Evolutionary conservation across 163 green algal genomes (phyloP).

Genomic region (Prototheca cutis): DNA sequence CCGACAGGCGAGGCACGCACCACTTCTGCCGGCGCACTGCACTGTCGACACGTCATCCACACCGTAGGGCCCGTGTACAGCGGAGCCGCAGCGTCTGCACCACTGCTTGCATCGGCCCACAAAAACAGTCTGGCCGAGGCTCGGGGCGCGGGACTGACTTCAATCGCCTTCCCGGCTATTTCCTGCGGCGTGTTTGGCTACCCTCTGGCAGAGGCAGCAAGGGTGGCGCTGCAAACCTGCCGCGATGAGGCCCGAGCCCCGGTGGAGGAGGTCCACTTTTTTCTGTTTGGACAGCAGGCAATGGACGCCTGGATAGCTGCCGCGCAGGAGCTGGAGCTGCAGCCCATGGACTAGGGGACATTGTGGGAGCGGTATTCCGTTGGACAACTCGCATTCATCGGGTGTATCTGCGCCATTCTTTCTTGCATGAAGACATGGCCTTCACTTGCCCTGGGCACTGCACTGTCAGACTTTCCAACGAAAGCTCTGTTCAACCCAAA

Average conservation of each 20-base stretch:
- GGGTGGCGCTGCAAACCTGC: conserved; percentile 28
- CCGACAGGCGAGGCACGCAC: conserved; percentile 70
- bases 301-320: conserved; percentile 27
- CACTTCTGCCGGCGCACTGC: conserved; percentile 47
- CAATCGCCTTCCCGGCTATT: conserved; percentile 75
- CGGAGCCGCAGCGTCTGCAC: conserved; percentile 26
- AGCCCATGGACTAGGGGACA: neutral
- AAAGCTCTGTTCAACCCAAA: too few relatives aligned
- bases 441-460: too few relatives aligned
- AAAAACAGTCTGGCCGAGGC: conserved; percentile 42
- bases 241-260: conserved; percentile 7
- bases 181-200: conserved; percentile 67
- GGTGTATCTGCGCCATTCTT: too few relatives aligned
- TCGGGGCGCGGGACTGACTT: conserved; percentile 33
- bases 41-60: conserved; percentile 65
- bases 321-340: conserved; percentile 11
- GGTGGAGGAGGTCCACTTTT: conserved; percentile 57
- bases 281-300: conserved; percentile 43
- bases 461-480: too few relatives aligned
- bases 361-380: neutral
- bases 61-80: conserved; percentile 74
- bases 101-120: conserved; percentile 53
- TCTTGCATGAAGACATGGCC: too few relatives aligned
- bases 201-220: conserved; percentile 3
- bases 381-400: too few relatives aligned